These are phyloP conservation scores for Blastobotrys serpentis DNA, from an alignment of 1,139 yeast genomes.

Conservation along the genomic window DNA sequence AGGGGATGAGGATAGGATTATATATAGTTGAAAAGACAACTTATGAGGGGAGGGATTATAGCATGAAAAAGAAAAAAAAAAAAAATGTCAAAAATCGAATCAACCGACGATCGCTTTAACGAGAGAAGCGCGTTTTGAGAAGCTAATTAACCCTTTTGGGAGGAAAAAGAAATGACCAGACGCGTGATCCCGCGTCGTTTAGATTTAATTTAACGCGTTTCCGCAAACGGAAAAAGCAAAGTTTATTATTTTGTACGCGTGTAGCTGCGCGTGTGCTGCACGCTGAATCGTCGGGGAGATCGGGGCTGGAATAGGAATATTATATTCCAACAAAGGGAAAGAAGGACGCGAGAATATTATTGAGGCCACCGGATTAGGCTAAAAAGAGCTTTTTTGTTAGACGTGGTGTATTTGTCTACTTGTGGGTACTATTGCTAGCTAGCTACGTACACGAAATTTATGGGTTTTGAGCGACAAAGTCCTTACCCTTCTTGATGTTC, in stretches of 20 bases:
- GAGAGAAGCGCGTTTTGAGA: neutral
- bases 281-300: no score
- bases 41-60: neutral
- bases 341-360: no score
- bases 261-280: neutral
- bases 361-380: no score
- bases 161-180: neutral
- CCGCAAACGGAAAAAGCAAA: neutral
- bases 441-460: no score
- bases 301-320: neutral
- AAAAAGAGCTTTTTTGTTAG: no score
- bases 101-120: neutral
- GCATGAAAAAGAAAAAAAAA: neutral
- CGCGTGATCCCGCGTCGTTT: neutral
- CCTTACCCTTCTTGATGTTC: slow-evolving; percentile 72
- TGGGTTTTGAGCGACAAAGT: slow-evolving; percentile 49
- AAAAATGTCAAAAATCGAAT: neutral
- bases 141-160: neutral
- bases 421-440: no score
- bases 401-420: neutral
- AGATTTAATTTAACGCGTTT: neutral
- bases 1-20: neutral
- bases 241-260: neutral
- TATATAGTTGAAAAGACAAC: neutral
- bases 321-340: neutral